Evolutionary conservation across 371 early-diverging fungal species (phyloP).

Genomic region (Mucor lusitanicus): DNA sequence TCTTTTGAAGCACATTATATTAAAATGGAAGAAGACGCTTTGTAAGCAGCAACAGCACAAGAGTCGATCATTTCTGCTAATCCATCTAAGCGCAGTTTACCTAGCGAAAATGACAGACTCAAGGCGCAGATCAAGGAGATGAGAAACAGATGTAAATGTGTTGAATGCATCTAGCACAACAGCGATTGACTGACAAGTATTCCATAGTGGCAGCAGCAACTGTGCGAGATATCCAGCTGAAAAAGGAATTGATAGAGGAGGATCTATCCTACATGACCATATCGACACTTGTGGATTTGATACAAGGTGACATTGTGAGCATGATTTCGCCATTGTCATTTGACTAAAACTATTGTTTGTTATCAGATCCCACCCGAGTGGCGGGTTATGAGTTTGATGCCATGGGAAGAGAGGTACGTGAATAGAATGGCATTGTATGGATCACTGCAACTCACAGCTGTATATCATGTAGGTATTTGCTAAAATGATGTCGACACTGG

Average conservation of each 20-base stretch:
- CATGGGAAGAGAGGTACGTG: slow-evolving; percentile 15
- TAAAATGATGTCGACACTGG: slow-evolving; percentile 28
- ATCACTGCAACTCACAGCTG: not conserved
- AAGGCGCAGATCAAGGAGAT: slow-evolving; percentile 15
- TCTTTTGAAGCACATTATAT: not conserved
- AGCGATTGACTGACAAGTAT: not conserved
- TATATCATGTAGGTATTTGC: slow-evolving; percentile 22
- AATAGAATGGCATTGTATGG: not conserved
- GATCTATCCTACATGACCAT: slow-evolving; percentile 29
- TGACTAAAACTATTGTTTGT: not conserved
- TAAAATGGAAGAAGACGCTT: slow-evolving; percentile 1
- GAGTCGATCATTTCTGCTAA: not conserved
- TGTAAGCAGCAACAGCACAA: not conserved
- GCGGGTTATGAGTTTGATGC: slow-evolving; percentile 24
- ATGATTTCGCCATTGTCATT: not conserved
- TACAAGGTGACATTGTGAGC: slow-evolving; percentile 7
- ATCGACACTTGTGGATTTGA: slow-evolving; percentile 22
- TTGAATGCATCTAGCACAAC: too few species aligned
- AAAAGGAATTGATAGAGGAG: slow-evolving; percentile 35
- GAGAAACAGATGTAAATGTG: slow-evolving; percentile 9
- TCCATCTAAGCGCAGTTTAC: not conserved
- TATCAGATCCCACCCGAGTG: slow-evolving; percentile 32
- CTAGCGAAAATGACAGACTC: slow-evolving; percentile 8
- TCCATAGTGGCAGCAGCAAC: slow-evolving; percentile 24
- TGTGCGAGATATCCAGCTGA: slow-evolving; percentile 24